Percentiles rank a stretch among this genome's conserved stretches.
Evolutionary conservation across 2,329 filamentous ascomycete genomes (phyloP).

Genomic region (Xylaria sp.): DNA sequence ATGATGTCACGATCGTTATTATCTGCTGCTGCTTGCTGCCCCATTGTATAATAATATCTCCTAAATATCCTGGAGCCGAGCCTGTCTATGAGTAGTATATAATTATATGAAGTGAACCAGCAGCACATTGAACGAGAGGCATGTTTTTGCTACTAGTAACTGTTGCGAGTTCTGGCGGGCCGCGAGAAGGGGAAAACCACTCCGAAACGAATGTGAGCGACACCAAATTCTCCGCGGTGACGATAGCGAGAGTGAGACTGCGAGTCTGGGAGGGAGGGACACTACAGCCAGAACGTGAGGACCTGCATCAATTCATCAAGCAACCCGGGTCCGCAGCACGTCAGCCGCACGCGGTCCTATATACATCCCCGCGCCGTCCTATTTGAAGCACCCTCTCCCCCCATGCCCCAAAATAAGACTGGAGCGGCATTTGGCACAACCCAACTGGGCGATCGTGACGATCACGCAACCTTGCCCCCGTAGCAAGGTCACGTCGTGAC

Average conservation of each 20-base stretch:
- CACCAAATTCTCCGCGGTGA: constrained; percentile 17
- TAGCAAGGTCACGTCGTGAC: constrained; percentile 16
- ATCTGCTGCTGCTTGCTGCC: constrained; percentile 5
- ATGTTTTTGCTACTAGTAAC: constrained; percentile 19
- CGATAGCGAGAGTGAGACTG: constrained; percentile 9
- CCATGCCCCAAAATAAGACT: constrained; percentile 14
- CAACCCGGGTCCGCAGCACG: constrained; percentile 20
- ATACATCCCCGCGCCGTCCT: constrained; percentile 14
- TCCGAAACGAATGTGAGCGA: constrained; percentile 25
- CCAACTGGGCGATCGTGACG: constrained; percentile 12
- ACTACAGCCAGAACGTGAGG: constrained; percentile 14
- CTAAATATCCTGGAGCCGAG: not conserved
- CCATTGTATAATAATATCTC: constrained; percentile 15
- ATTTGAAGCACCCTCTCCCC: constrained; percentile 17
- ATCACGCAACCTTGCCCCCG: constrained; percentile 21
- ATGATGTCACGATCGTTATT: not conserved
- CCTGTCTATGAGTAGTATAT: constrained; percentile 20
- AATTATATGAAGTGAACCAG: constrained; percentile 18
- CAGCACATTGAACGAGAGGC: constrained; percentile 23
- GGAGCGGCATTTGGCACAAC: constrained; percentile 24
- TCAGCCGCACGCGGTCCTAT: constrained; percentile 26
- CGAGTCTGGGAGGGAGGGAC: constrained; percentile 7
- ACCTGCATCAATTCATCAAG: constrained; percentile 15
- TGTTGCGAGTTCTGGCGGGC: constrained; percentile 9
- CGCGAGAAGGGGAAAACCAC: constrained; percentile 1